Conservation (phyloP, 1,284 basidiomycete genomes). For the Ceratobasidium sp. region DNA sequence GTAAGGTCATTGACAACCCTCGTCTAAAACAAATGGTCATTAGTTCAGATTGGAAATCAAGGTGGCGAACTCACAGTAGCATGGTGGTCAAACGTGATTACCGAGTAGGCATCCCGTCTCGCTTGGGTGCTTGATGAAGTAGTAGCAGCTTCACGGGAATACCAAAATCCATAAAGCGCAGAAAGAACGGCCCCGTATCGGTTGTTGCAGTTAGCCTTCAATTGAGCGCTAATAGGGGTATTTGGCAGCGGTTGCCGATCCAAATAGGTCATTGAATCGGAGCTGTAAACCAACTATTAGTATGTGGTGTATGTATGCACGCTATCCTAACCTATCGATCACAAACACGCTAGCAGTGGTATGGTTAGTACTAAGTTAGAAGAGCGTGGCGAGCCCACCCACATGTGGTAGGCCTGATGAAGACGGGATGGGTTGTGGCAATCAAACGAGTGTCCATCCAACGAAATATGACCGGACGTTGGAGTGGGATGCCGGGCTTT, state of each 20-base stretch:
- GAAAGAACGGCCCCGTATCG: slow-evolving; percentile 70
- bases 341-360: slow-evolving; percentile 64
- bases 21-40: slow-evolving; percentile 53
- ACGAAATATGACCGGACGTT: slow-evolving; percentile 64
- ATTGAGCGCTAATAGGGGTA: slow-evolving; percentile 62
- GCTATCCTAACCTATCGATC: slow-evolving; percentile 62
- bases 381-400: too few species aligned
- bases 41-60: slow-evolving; percentile 62
- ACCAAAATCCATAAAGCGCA: slow-evolving; percentile 68
- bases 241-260: slow-evolving; percentile 64
- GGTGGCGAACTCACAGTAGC: slow-evolving; percentile 56
- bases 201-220: slow-evolving; percentile 61
- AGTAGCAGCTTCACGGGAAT: slow-evolving; percentile 64
- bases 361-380: too few species aligned
- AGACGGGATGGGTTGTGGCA: slow-evolving; percentile 69
- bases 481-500: slow-evolving; percentile 51
- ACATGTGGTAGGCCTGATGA: slow-evolving; percentile 68
- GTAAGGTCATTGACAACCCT: slow-evolving; percentile 63
- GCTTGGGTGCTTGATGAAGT: slow-evolving; percentile 59
- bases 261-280: slow-evolving; percentile 62
- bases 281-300: slow-evolving; percentile 59
- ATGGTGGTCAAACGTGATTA: slow-evolving; percentile 64
- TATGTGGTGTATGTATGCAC: background rate
- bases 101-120: slow-evolving; percentile 63
- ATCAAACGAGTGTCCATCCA: slow-evolving; percentile 67